Evolutionary conservation across 2,329 filamentous ascomycete genomes (phyloP), one percentile per base, ranked within the genome.

Genomic region (Verticillium nubilum): DNA sequence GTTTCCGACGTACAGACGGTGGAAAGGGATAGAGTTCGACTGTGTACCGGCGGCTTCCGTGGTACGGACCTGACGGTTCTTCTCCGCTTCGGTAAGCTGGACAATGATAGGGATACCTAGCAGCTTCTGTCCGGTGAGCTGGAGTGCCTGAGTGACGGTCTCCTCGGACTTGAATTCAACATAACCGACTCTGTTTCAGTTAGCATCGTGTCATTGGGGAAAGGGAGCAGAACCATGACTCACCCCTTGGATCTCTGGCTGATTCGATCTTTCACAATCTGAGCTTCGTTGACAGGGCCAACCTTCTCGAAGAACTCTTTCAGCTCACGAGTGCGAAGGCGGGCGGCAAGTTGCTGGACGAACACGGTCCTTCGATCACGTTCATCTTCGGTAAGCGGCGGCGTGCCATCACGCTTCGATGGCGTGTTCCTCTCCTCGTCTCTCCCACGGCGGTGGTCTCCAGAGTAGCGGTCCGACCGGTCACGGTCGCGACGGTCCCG

Each of bases 111-210:
- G 95, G 67, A 99, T 97, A 83, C 92, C 93, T 89, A 97, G 82
- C 77, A 99, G 89, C 79, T 95, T 97, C 81, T 98, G 94, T 78
- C 95, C 95, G 75, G 95, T 99, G 81, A 99, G 92, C 80, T 97
- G 91, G 74, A 99, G 90, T 72, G 96, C 95, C 79, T 90, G 88
- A 70, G 88, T 83, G 68, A 99, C 94, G 67, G 93, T 96, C 69
- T 96, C 92, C 84, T 98, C 94, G 71, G 91, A 87, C 74, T 93
- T 96, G 78, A 99, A 99, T 82, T 99, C 95, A 80, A 99, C 96
- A 72, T 99, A 99, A 74, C 96, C 95, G 75, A 99, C 95, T 76
- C 95, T 98, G 68, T 9, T 54, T 12, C 54, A 56, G 56, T 33
- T 52, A 19, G 50, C 10, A 12, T 23, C 13, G 25, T n/a, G 13